phyloP scores from a whole-genome alignment of 2,329 filamentous ascomycete species.

The Lojkania enalia region DNA sequence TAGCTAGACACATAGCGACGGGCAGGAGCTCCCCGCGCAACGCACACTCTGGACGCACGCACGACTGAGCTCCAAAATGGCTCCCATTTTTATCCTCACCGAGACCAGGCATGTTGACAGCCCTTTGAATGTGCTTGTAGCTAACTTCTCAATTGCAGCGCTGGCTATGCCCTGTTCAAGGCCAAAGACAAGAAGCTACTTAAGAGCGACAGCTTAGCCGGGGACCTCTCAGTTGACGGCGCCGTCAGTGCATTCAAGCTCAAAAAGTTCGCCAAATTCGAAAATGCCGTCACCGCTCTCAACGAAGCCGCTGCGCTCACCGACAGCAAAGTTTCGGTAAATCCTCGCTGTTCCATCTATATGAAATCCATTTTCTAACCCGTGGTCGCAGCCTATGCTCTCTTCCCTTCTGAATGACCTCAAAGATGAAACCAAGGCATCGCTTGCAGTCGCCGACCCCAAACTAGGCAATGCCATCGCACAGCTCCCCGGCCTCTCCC shows the following conservation, averaged over 20 bases:
- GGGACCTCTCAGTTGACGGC: constrained; percentile 77
- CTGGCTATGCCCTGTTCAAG: constrained; percentile 98
- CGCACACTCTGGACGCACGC: constrained; percentile 7
- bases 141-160: constrained; percentile 62
- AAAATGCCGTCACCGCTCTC: constrained; percentile 85
- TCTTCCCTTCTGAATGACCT: constrained; percentile 80
- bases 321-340: constrained; percentile 68
- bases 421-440: constrained; percentile 97
- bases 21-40: constrained; percentile 17
- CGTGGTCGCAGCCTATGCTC: constrained; percentile 79
- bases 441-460: constrained; percentile 88
- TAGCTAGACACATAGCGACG: constrained; percentile 2
- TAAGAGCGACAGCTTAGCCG: constrained; percentile 77
- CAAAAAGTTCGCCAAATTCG: constrained; percentile 86
- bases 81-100: constrained; percentile 45
- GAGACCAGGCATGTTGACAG: constrained; percentile 35
- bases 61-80: constrained; percentile 41
- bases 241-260: constrained; percentile 90
- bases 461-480: constrained; percentile 90
- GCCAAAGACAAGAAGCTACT: constrained; percentile 98
- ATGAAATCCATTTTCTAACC: not conserved
- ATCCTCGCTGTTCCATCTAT: too few relatives aligned
- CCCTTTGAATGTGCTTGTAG: constrained; percentile 5
- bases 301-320: constrained; percentile 87
- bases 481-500: constrained; percentile 84